Evolutionary conservation across 1,284 basidiomycete genomes (phyloP), one percentile per base, ranked within the genome.

Genomic region (Cutaneotrichosporon dermatis): DNA sequence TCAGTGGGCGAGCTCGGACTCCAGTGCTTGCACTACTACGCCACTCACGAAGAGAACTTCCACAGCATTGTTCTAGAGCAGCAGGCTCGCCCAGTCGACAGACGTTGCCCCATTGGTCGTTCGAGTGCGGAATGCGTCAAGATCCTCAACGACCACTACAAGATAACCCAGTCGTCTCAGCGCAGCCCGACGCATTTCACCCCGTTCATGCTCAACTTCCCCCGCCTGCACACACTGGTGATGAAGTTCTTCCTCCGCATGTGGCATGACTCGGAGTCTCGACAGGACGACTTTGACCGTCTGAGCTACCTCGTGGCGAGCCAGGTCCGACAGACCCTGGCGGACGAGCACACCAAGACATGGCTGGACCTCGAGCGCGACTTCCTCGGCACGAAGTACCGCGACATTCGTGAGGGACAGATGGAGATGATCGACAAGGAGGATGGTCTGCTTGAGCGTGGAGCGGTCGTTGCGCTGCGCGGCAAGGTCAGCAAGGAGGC

Each of bases 351-450:
- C 67, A 80, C 82, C 45, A 86, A 89, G 57, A 82, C 85, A 6
- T 95, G 92, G 90, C 86, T 90, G 68, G 85, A 89, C 69, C 86
- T 95, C 25, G 89, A 92, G 73, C 83, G 84, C 49, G 89, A 92
- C 69, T 93, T 98, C 74, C 80, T 88, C 34, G 87, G 89, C 54
- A 86, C 84, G 61, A 90, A 93, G 70, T 98, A 97, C 73, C 86
- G 88, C 54, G 84, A 85, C 8, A 88, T 96, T 11, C 83, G 94
- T 50, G 92, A 95, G 69, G 82, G 91, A 41, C 94, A 97, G 79
- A 93, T 96, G 90, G 87, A 90, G 72, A 88, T 96, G 76, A 82
- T 96, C n/a, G 94, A 95, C 70, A 82, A 87, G 56, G 92, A 96
- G 71, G 92, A 97, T 74, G 92, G 95, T 72, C 79, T 93, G 49